Evolutionary conservation across 345 rosid genomes (phyloP), one percentile per base, ranked within the genome.

Genomic region (Salix koriyanagi): DNA sequence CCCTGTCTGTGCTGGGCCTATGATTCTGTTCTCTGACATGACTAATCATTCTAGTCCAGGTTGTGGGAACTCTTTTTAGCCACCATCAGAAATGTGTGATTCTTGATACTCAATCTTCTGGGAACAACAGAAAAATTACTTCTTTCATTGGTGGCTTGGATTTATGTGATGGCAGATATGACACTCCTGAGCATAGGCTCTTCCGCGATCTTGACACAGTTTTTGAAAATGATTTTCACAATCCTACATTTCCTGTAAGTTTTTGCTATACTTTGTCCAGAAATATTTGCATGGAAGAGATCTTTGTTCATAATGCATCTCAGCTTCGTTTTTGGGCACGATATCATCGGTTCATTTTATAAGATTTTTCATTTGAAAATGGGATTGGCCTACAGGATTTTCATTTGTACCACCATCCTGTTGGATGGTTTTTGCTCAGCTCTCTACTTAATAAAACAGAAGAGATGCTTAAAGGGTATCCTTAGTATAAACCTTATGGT

Each of bases 61-160:
- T 91, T 52, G 95, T 91, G 67, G 93, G 95, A 77, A 89, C 95
- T 69, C 84, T 91, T 18, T 91, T 88, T 76, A 88, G 90, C 8
- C 96, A 91, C 80, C 96, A 91, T 77, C 96, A 89, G 78, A 91
- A 91, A 82, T 89, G 93, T 36, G 88, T 89, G 77, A 44, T 91
- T 80, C 80, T 89, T 32, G 96, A 89, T 83, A 77, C 86, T 39
- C 90, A 84, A 77, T 90, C 85, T 73, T 72, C 88, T 1, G 95
- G 89, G 69, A 86, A 84, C 77, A 85, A 83, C 68, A 72, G 93
- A 61, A 89, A 88, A 79, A 85, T 91, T 80, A 87, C 93, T 8
- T 85, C 96, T 71, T 91, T 89, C 78, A 87, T 88, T 4, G 93
- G 96, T 19, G 93, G 93, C 54, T 78, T 89, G 62, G 96, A 91